Evolutionary conservation across 306 rosid genomes (phyloP).

Genomic region (Cicer pinnatifidum): DNA sequence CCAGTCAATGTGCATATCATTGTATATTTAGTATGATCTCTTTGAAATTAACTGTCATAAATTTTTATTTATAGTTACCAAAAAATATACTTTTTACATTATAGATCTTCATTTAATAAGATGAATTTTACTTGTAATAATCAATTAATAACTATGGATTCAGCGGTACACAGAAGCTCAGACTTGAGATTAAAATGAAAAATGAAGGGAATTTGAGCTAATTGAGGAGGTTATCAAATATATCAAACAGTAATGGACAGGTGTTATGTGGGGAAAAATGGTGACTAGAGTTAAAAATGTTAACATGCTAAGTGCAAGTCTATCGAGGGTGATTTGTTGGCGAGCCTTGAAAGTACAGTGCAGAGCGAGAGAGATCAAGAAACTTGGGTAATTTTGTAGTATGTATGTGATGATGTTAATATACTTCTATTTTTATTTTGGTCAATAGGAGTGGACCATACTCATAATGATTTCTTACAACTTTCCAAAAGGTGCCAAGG

Average conservation of each 20-base stretch:
- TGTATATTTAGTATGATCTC: constrained; percentile 1
- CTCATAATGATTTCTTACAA: too few relatives aligned
- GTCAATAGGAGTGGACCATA: too few relatives aligned
- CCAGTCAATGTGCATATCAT: constrained; percentile 5
- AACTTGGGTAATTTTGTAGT: too few relatives aligned
- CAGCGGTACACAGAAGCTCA: background rate
- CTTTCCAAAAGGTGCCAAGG: too few relatives aligned
- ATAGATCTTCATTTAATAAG: constrained; percentile 12
- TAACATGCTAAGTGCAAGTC: background rate
- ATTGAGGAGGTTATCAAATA: background rate
- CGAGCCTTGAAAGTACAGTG: too few relatives aligned
- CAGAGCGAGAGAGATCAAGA: too few relatives aligned
- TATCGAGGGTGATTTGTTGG: too few relatives aligned
- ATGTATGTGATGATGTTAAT: too few relatives aligned
- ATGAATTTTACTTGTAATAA: background rate
- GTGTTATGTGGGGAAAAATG: background rate
- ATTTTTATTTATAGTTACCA: too few relatives aligned
- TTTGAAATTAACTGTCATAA: constrained; percentile 2
- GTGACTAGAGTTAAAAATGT: background rate
- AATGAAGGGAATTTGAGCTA: constrained; percentile 16
- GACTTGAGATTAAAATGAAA: constrained; percentile 19
- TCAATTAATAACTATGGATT: constrained; percentile 3
- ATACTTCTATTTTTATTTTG: too few relatives aligned
- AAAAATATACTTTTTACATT: too few relatives aligned
- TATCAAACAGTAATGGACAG: background rate